Conservation (phyloP, 345 rosid species). For the Turritis glabra region DNA sequence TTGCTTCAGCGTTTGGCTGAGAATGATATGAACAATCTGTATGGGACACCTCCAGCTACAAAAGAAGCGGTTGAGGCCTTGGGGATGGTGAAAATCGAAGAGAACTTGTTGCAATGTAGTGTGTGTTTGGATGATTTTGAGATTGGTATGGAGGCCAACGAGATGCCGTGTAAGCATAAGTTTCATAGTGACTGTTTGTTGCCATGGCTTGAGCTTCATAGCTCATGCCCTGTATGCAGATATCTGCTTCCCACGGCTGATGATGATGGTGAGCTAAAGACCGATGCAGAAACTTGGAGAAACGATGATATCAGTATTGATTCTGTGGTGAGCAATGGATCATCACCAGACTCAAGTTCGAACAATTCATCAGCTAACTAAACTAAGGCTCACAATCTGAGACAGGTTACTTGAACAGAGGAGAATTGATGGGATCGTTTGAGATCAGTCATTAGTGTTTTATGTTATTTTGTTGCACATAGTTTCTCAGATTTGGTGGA, state of each 20-base stretch:
- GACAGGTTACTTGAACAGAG: constrained; percentile 12
- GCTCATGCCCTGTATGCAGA: constrained; percentile 92
- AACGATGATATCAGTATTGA: constrained; percentile 26
- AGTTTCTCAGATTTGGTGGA: constrained; percentile 17
- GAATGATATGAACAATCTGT: constrained; percentile 64
- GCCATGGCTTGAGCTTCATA: constrained; percentile 95
- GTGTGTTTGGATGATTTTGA: constrained; percentile 89
- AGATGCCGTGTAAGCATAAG: constrained; percentile 93
- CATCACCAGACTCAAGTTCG: constrained; percentile 21
- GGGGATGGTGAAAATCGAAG: constrained; percentile 51
- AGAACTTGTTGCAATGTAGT: constrained; percentile 58
- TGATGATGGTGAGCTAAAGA: constrained; percentile 58
- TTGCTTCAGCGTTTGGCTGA: constrained; percentile 82
- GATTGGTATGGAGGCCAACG: constrained; percentile 61
- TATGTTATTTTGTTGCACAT: constrained; percentile 17
- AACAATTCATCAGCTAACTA: constrained; percentile 27
- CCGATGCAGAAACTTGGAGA: constrained; percentile 45
- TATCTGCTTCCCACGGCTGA: constrained; percentile 51
- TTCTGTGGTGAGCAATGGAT: constrained; percentile 18
- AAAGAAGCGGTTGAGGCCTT: constrained; percentile 72
- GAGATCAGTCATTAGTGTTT: constrained; percentile 2
- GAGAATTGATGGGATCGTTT: background rate
- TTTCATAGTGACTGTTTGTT: constrained; percentile 70
- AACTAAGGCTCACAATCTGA: constrained; percentile 38
- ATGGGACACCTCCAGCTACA: constrained; percentile 83